Evolutionary conservation across 768 basidiomycete genomes (phyloP), one percentile per base, ranked within the genome.

Genomic region (Hypholoma sublateritium): DNA sequence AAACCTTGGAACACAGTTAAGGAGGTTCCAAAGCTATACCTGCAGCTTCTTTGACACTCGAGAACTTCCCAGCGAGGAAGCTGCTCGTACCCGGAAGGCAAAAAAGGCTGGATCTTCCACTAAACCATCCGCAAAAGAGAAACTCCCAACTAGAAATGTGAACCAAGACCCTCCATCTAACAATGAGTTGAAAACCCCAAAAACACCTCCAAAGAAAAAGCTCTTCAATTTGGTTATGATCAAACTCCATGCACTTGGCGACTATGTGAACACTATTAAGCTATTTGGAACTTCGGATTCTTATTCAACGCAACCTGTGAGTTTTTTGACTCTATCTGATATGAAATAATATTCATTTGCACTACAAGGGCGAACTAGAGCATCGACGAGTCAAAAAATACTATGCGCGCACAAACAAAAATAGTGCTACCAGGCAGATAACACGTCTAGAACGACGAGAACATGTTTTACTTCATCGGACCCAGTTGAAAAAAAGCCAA

Each of bases 191-290:
- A 4, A 12, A 25, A 21, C 25, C 9, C 8, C 24, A 5, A 37
- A 8, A 35, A 35, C 17, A 12, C 12, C 55, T 9, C 52, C 34
- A 16, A 34, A 35, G 25, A 43, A 42, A 21, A 63, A 60, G 44
- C 14, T 9, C 9, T 66, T 72, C 45, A 73, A 69, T 36, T 28
- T 74, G 0, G 9, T n/a, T 0, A 75, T 70, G 1, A 69, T 66
- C 57, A 78, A 77, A 42, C 25, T 64, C 0, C 74, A 75, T 59
- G 61, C 69, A 0, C 51, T 79, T 0, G 71, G 70, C 0, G 69
- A 78, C 47, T 74, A 75, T 42, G 55, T 65, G 0, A 19, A 45
- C 0, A 45, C 53, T 0, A 75, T 78, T 9, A n/a, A 19, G 0
- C 0, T 2, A 0, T 69, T 63, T 37, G 73, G 78, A 0, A 72